These are phyloP conservation scores for Fraxinus velutina DNA, from an alignment of 305 asterid genomes.

Conservation along the genomic window DNA sequence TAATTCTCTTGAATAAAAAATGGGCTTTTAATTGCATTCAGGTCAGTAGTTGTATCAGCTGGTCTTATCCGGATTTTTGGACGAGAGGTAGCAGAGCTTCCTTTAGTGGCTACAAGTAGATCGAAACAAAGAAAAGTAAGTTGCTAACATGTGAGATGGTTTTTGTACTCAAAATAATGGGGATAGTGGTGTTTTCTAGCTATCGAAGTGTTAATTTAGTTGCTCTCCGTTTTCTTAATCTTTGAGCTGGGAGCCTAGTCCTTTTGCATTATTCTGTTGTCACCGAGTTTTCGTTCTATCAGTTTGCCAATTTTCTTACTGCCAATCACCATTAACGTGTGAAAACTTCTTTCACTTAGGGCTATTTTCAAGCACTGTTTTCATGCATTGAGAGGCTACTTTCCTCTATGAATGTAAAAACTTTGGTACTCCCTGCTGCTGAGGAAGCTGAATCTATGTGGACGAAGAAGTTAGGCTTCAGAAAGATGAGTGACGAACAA, in stretches of 20 bases:
- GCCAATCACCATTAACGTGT: constrained; percentile 9
- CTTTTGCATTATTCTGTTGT: background rate
- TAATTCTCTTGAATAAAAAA: background rate
- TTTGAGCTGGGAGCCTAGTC: background rate
- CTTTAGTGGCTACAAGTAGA: constrained; percentile 86
- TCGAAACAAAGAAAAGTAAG: constrained; percentile 90
- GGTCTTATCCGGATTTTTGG: constrained; percentile 93
- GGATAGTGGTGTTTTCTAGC: background rate
- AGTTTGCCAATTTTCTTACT: background rate
- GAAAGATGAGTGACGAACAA: constrained; percentile 69
- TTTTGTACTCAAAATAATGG: background rate
- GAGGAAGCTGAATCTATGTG: constrained; percentile 98
- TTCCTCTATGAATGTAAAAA: constrained; percentile 66
- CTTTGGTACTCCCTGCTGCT: constrained; percentile 93
- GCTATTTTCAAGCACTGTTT: constrained; percentile 85
- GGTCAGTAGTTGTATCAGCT: constrained; percentile 90
- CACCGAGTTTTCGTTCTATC: background rate
- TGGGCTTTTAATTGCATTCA: constrained; percentile 33
- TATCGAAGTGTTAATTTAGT: background rate
- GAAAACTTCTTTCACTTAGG: constrained; percentile 40
- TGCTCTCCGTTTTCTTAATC: background rate
- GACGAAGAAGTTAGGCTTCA: constrained; percentile 88
- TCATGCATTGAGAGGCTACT: constrained; percentile 76
- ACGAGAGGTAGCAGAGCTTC: constrained; percentile 89
- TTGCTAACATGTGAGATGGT: background rate